phyloP scores from a whole-genome alignment of 768 basidiomycete genomes.

The Pisolithus tinctorius region DNA sequence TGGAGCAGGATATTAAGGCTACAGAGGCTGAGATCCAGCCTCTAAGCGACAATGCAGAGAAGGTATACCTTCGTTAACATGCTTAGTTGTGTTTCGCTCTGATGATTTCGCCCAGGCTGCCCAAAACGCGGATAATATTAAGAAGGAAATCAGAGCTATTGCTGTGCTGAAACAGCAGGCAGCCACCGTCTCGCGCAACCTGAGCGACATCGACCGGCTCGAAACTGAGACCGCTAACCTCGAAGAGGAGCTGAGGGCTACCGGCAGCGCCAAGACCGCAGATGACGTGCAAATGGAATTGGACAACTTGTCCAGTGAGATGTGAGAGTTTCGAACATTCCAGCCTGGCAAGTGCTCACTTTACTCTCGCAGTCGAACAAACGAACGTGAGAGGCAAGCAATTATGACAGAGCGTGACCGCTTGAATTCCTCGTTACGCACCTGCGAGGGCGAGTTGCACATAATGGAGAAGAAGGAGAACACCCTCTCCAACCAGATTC shows the following conservation, averaged over 20 bases:
- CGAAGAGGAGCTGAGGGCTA: constrained; percentile 61
- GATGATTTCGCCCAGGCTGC: constrained; percentile 34
- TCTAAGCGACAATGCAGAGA: constrained; percentile 49
- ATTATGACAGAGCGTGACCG: constrained; percentile 58
- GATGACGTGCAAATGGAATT: constrained; percentile 83
- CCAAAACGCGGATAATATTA: constrained; percentile 45
- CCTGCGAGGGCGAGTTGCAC: constrained; percentile 56
- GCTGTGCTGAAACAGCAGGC: constrained; percentile 55
- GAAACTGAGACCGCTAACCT: constrained; percentile 54
- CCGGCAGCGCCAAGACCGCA: constrained; percentile 74
- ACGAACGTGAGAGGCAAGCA: constrained; percentile 56
- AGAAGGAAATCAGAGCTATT: constrained; percentile 57
- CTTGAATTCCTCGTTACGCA: constrained; percentile 43
- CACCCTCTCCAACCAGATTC: constrained; percentile 48
- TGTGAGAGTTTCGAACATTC: constrained; percentile 43
- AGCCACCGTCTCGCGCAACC: constrained; percentile 48
- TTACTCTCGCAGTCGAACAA: constrained; percentile 43
- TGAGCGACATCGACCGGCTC: constrained; percentile 52
- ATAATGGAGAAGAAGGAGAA: constrained; percentile 55
- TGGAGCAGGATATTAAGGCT: constrained; percentile 55
- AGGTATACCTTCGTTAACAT: constrained; percentile 36
- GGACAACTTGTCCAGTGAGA: constrained; percentile 49
- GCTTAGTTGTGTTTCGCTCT: not conserved
- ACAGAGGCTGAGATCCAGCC: constrained; percentile 50
- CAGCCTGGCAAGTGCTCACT: not conserved